Evolutionary conservation across 495 filamentous ascomycete species (phyloP).

Genomic region (Aspergillus avenaceus): DNA sequence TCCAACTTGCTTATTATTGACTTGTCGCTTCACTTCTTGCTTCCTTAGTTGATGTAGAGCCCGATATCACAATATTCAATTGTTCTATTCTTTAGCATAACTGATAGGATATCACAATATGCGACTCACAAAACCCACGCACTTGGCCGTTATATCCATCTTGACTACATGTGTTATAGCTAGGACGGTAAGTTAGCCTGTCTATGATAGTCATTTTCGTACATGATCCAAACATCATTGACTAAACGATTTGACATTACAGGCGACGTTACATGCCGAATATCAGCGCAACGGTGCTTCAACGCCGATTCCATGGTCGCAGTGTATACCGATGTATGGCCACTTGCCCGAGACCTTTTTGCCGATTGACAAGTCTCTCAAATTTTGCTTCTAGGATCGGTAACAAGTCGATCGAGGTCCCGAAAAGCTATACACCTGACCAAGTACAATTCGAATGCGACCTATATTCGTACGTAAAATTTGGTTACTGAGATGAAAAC

Average conservation of each 20-base stretch:
- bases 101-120: no score
- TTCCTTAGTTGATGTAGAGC: no score
- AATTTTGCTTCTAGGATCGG: no score
- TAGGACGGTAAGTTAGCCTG: background rate
- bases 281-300: background rate
- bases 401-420: background rate
- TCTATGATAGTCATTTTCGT: background rate
- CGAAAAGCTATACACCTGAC: background rate
- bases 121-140: background rate
- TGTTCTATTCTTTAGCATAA: no score
- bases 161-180: background rate
- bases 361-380: background rate
- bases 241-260: background rate
- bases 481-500: background rate
- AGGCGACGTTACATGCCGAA: background rate
- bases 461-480: background rate
- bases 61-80: no score
- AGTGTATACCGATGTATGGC: background rate
- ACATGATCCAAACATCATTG: no score
- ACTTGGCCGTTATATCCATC: background rate
- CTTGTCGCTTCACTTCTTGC: no score
- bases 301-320: background rate
- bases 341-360: background rate
- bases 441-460: background rate
- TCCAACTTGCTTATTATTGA: no score